Conservation (phyloP, 805 yeast genomes). For the Torulaspora quercuum region DNA sequence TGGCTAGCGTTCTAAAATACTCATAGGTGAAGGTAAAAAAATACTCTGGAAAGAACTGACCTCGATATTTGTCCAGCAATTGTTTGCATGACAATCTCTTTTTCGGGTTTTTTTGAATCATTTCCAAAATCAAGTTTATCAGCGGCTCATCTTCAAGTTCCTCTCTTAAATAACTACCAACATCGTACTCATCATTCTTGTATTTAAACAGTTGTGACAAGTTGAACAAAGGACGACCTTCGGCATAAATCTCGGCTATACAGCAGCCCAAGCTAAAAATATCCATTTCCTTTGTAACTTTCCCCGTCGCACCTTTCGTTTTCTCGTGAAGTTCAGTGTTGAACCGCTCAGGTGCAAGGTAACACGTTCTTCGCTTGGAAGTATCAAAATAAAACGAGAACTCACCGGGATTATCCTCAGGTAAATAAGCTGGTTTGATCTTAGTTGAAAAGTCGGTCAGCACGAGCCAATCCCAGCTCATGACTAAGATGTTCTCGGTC, state of each 20-base stretch:
- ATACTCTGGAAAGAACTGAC: slow-evolving; percentile 56
- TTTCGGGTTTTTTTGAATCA: slow-evolving; percentile 63
- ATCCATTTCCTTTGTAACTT: slow-evolving; percentile 67
- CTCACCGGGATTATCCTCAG: slow-evolving; percentile 90
- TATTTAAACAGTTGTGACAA: slow-evolving; percentile 84
- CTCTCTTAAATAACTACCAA: slow-evolving; percentile 34
- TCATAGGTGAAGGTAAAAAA: slow-evolving; percentile 69
- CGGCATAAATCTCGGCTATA: slow-evolving; percentile 81
- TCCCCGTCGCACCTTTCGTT: slow-evolving; percentile 26
- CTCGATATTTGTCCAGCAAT: slow-evolving; percentile 50
- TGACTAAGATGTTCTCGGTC: slow-evolving; percentile 80
- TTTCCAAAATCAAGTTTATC: slow-evolving; percentile 52
- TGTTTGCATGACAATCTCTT: slow-evolving; percentile 55
- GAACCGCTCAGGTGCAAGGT: slow-evolving; percentile 93
- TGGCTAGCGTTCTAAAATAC: slow-evolving; percentile 49
- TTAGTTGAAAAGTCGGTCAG: slow-evolving; percentile 74
- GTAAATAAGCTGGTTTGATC: slow-evolving; percentile 78
- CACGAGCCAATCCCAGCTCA: slow-evolving; percentile 85
- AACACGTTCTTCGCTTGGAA: slow-evolving; percentile 80
- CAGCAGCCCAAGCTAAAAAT: slow-evolving; percentile 81
- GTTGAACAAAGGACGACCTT: slow-evolving; percentile 83
- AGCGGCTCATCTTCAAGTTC: slow-evolving; percentile 51
- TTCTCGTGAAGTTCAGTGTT: slow-evolving; percentile 24
- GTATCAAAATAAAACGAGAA: slow-evolving; percentile 91
- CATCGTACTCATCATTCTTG: slow-evolving; percentile 61